Conservation (phyloP, 2,329 filamentous ascomycete genomes). For the Exophiala spinifera region DNA sequence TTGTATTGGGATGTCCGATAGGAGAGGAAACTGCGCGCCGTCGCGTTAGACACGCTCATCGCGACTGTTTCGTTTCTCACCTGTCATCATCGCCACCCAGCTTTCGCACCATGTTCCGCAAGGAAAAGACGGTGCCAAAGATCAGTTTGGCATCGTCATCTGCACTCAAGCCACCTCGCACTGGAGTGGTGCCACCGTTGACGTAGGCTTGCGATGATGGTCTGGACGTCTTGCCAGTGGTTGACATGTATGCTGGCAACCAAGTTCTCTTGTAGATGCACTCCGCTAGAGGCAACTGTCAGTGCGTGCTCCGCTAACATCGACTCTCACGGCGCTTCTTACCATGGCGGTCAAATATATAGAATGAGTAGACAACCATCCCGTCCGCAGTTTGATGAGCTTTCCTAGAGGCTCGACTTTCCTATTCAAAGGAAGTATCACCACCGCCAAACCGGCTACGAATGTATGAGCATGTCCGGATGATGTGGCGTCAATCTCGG, state of each 20-base stretch:
- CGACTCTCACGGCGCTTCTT: slow-evolving; percentile 34
- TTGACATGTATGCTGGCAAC: slow-evolving; percentile 56
- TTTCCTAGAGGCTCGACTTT: background rate
- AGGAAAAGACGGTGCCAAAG: slow-evolving; percentile 92
- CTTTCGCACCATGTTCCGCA: slow-evolving; percentile 95
- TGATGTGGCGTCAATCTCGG: too few species aligned
- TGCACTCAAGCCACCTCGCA: slow-evolving; percentile 49
- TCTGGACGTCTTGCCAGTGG: slow-evolving; percentile 46
- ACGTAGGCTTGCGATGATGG: slow-evolving; percentile 49
- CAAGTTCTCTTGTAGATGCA: slow-evolving; percentile 94
- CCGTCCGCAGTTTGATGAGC: background rate
- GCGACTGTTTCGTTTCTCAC: slow-evolving; percentile 35
- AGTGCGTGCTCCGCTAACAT: slow-evolving; percentile 1
- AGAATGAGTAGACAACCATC: slow-evolving; percentile 96
- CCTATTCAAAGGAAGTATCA: too few species aligned
- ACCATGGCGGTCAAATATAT: slow-evolving; percentile 99
- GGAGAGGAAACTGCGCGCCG: slow-evolving; percentile 72
- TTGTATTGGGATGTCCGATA: slow-evolving; percentile 95
- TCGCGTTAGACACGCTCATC: slow-evolving; percentile 20
- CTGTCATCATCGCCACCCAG: slow-evolving; percentile 86
- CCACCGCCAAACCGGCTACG: too few species aligned
- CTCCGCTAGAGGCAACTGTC: slow-evolving; percentile 62
- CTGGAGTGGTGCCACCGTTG: slow-evolving; percentile 39
- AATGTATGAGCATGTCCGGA: too few species aligned
- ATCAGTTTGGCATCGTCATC: slow-evolving; percentile 93